Evolutionary conservation across 345 rosid species (phyloP).

Genomic region (Arabis alpina): DNA sequence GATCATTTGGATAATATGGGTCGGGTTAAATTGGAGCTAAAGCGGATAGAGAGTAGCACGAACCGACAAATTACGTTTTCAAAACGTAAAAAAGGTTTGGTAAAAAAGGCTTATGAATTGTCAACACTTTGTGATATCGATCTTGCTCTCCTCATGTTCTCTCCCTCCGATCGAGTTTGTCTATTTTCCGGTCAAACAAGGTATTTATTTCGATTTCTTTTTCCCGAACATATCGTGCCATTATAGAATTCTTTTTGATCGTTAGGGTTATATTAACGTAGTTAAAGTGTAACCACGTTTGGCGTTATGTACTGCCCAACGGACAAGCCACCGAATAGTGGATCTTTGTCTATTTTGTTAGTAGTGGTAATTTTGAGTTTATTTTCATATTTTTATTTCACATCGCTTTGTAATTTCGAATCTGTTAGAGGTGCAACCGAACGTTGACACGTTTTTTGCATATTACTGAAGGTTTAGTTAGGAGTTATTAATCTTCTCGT

Average conservation of each 20-base stretch:
- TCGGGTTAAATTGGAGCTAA: slow-evolving; percentile 56
- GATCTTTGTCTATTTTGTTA: not conserved
- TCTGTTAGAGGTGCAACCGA: slow-evolving; percentile 17
- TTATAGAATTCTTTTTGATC: not conserved
- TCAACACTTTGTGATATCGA: slow-evolving; percentile 65
- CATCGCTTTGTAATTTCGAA: slow-evolving; percentile 5
- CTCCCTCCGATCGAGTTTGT: slow-evolving; percentile 62
- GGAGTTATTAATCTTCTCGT: no score
- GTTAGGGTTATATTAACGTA: not conserved
- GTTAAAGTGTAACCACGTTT: not conserved
- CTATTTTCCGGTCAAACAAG: slow-evolving; percentile 62
- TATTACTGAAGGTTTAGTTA: not conserved
- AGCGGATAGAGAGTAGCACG: slow-evolving; percentile 57
- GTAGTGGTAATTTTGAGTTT: not conserved
- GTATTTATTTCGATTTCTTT: slow-evolving; percentile 32
- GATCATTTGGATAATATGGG: slow-evolving; percentile 46
- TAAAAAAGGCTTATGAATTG: slow-evolving; percentile 67
- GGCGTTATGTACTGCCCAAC: not conserved
- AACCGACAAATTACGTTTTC: slow-evolving; percentile 63
- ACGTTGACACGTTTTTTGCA: slow-evolving; percentile 12
- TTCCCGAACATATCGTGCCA: slow-evolving; percentile 14
- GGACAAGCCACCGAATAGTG: slow-evolving; percentile 14
- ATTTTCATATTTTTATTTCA: not conserved
- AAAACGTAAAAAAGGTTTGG: slow-evolving; percentile 56
- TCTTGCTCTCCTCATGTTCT: slow-evolving; percentile 66